phyloP scores from a whole-genome alignment of 108 stramenopile genomes.

The Cyclostephanos tholiformis region DNA sequence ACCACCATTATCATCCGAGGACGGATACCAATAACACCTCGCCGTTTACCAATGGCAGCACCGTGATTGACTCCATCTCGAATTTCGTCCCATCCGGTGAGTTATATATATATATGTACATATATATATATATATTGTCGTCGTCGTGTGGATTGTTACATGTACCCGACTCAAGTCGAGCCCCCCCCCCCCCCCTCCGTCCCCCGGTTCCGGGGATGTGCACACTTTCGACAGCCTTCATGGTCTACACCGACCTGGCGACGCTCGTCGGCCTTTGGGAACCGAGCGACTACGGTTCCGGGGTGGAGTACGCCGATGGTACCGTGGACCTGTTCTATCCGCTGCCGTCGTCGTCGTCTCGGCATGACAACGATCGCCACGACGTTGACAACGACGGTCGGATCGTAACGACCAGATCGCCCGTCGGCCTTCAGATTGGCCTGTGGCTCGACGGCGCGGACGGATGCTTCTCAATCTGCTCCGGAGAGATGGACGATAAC shows the following conservation, averaged over 20 bases:
- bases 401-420: not conserved
- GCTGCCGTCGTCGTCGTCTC: slow-evolving; percentile 5
- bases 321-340: slow-evolving; percentile 39
- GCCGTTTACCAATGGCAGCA: slow-evolving; percentile 1
- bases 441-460: slow-evolving; percentile 80
- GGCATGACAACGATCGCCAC: not conserved
- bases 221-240: slow-evolving; percentile 50
- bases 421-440: slow-evolving; percentile 67
- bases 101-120: not conserved
- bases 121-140: not conserved
- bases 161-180: no score
- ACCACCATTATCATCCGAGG: slow-evolving; percentile 27
- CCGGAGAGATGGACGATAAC: slow-evolving; percentile 58
- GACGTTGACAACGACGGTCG: no score
- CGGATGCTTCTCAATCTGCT: slow-evolving; percentile 68
- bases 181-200: no score
- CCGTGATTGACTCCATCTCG: slow-evolving; percentile 18
- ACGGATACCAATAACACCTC: no score
- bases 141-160: no score
- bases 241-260: slow-evolving; percentile 82
- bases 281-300: slow-evolving; percentile 81
- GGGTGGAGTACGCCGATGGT: slow-evolving; percentile 74
- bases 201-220: no score
- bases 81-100: slow-evolving; percentile 55
- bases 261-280: slow-evolving; percentile 60